phyloP scores from a whole-genome alignment of 495 filamentous ascomycete species.

The Lentithecium fluviatile region DNA sequence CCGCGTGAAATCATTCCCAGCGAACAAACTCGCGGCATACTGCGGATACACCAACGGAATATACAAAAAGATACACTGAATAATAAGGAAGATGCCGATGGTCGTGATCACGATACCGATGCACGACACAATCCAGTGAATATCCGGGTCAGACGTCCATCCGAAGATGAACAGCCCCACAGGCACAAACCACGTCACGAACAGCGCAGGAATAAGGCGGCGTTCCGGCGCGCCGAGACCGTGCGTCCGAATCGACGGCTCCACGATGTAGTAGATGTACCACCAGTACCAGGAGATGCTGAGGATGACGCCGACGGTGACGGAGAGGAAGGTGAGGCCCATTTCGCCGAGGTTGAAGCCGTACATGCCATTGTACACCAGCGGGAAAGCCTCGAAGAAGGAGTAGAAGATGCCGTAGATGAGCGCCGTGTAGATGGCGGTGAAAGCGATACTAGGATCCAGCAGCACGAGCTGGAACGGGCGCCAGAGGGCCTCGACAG shows the following conservation, averaged over 20 bases:
- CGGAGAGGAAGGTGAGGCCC: slow-evolving; percentile 65
- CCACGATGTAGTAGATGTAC: slow-evolving; percentile 54
- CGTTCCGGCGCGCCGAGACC: slow-evolving; percentile 53
- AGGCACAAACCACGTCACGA: slow-evolving; percentile 54
- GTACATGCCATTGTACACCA: slow-evolving; percentile 67
- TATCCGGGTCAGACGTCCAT: slow-evolving; percentile 55
- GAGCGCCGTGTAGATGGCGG: slow-evolving; percentile 61
- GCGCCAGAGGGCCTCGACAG: slow-evolving; percentile 60
- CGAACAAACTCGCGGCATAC: slow-evolving; percentile 62
- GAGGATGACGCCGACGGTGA: slow-evolving; percentile 58
- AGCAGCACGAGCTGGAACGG: slow-evolving; percentile 63
- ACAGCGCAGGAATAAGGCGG: slow-evolving; percentile 57
- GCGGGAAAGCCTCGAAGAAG: slow-evolving; percentile 72
- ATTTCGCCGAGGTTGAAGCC: slow-evolving; percentile 59
- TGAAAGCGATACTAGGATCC: slow-evolving; percentile 63
- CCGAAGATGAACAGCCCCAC: slow-evolving; percentile 64
- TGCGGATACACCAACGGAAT: slow-evolving; percentile 61
- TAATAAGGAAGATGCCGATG: slow-evolving; percentile 51
- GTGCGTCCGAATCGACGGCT: slow-evolving; percentile 49
- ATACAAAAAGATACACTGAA: slow-evolving; percentile 67
- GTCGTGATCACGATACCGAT: slow-evolving; percentile 61
- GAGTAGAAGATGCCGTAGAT: slow-evolving; percentile 68
- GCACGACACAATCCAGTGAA: slow-evolving; percentile 63
- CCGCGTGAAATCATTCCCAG: slow-evolving; percentile 61
- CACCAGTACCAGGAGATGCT: slow-evolving; percentile 52